These are phyloP conservation scores for Penicillium flavigenum DNA, from an alignment of 495 filamentous ascomycete genomes.

Conservation along the genomic window DNA sequence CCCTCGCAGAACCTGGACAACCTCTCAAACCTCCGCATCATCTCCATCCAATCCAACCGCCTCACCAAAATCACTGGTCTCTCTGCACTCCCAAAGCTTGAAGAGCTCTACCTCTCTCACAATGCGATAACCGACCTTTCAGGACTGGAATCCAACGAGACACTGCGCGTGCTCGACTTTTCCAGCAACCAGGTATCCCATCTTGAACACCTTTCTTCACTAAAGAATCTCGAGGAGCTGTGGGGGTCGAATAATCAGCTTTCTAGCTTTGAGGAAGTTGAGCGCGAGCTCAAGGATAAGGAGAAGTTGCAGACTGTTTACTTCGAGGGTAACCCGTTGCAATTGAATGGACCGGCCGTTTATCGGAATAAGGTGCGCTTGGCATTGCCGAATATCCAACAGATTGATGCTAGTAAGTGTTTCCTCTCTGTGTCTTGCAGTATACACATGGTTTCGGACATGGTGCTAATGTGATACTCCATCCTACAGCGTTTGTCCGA, in stretches of 20 bases:
- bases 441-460: neutral
- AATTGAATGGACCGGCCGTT: slow-evolving; percentile 66
- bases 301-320: slow-evolving; percentile 86
- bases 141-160: slow-evolving; percentile 68
- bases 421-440: neutral
- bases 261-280: slow-evolving; percentile 76
- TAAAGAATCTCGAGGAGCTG: slow-evolving; percentile 77
- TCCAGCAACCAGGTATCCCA: slow-evolving; percentile 83
- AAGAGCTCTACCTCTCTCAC: slow-evolving; percentile 98
- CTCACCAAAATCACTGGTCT: slow-evolving; percentile 79
- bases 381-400: slow-evolving; percentile 78
- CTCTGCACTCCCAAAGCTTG: slow-evolving; percentile 67
- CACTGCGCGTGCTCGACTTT: slow-evolving; percentile 80
- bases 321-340: slow-evolving; percentile 93
- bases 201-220: slow-evolving; percentile 65
- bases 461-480: neutral
- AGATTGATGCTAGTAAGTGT: slow-evolving; percentile 94
- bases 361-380: slow-evolving; percentile 93
- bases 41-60: slow-evolving; percentile 97
- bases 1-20: slow-evolving; percentile 57
- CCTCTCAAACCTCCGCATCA: slow-evolving; percentile 77
- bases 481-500: slow-evolving; percentile 8
- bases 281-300: slow-evolving; percentile 74
- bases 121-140: slow-evolving; percentile 80
- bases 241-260: slow-evolving; percentile 93